Base-by-base conservation (phyloP, 129 eudicot genomes). In the Chrysanthemum lavandulifolium region DNA sequence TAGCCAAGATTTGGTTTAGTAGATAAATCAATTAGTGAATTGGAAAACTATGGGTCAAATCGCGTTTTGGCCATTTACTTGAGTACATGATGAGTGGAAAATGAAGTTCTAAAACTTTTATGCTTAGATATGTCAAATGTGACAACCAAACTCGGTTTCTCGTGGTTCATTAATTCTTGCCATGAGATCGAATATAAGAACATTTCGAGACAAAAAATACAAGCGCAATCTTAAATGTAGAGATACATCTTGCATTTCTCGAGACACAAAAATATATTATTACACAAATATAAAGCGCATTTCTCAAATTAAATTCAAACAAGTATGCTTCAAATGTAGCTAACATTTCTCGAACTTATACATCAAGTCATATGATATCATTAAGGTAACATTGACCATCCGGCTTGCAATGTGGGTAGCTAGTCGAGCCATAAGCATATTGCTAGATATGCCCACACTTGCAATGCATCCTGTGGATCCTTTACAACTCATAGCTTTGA, bases 401-500 rank as follows among this genome's bases (percentile, higher is more conserved):
- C 71, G 99, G 97, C 78, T 94, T 94, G 99, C 97, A 72, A 83
- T 80, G 81, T 73, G 84, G 11, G 99, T 94, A 68, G 99, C 99
- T 72, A 94, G 85, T 54, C 96, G 91, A 14, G 99, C 97, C 93
- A 90, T 86, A 59, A 94, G 91, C 86, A 94, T 85, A 83, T 94
- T 94, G 64, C 82, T 81, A 10, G 91, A 78, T 64, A 90, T 90
- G 61, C 99, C 99, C 48, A 80, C 97, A 88, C 97, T 94, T 31
- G 96, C 97, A 25, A 89, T 90, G 78, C 99, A 94, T 47, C 97
- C 90, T 62, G 97, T 94, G 55, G 96, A 61, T 94, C 97, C n/a
- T n/a, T n/a, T n/a, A 86, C 99, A 94, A 65, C 99, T 94, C 69
- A 94, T 90, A 49, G 99, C 99, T n/a, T 91, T 94, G 99, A 64